phyloP scores from a whole-genome alignment of 768 basidiomycete genomes.

The Phaeolepiota aurea region DNA sequence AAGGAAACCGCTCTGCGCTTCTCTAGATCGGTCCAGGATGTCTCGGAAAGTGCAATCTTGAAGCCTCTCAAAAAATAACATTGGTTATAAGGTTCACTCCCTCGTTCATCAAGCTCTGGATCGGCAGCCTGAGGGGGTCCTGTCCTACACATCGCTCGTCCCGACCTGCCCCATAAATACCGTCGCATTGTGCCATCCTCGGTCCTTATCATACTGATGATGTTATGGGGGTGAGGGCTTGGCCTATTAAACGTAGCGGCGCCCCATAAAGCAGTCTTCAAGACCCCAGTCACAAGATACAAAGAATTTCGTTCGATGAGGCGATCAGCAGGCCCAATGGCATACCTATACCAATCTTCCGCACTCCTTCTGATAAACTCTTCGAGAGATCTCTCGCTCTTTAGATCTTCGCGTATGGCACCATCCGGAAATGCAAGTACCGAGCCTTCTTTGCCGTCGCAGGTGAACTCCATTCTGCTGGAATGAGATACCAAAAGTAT shows the following conservation, averaged over 20 bases:
- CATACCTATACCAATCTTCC: conserved; percentile 1
- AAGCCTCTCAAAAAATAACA: not conserved
- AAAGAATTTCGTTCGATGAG: conserved; percentile 1
- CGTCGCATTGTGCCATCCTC: not conserved
- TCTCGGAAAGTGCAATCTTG: conserved; percentile 1
- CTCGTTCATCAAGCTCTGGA: not conserved
- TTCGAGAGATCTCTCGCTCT: not conserved
- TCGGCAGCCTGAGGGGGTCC: not conserved
- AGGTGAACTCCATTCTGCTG: not conserved
- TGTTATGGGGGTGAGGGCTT: not conserved
- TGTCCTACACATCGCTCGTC: not conserved
- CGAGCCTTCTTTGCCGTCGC: not conserved
- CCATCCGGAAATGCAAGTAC: not conserved
- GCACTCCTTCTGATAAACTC: not conserved
- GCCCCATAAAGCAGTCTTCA: conserved; percentile 1
- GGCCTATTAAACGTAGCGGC: not conserved
- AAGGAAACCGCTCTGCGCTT: not conserved
- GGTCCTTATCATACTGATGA: not conserved
- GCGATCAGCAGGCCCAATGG: not conserved
- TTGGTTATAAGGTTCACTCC: not conserved
- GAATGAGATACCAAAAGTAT: not conserved
- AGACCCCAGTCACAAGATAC: conserved; percentile 1
- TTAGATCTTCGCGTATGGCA: not conserved
- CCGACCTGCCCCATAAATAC: not conserved
- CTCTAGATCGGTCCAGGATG: not conserved